Conservation (phyloP, 306 rosid genomes). For the Lablab purpureus region DNA sequence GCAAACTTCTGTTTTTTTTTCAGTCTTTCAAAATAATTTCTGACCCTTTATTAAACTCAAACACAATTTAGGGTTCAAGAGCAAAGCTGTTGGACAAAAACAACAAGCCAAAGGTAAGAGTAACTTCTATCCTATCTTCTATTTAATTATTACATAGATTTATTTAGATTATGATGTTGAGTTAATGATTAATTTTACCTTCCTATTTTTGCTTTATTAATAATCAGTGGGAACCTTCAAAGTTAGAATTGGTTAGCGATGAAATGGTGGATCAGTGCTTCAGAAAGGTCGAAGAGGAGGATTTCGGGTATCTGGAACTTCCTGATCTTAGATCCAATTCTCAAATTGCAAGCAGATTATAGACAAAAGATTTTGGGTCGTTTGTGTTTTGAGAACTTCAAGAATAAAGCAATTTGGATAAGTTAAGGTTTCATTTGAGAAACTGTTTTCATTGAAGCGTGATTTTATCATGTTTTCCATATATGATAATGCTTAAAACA, state of each 20-base stretch:
- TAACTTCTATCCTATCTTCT: too few relatives aligned
- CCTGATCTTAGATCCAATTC: constrained; percentile 8
- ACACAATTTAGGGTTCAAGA: constrained; percentile 33
- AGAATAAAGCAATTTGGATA: not conserved
- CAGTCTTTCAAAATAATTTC: not conserved
- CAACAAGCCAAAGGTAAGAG: constrained; percentile 36
- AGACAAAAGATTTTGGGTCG: not conserved
- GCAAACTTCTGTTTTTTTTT: not conserved
- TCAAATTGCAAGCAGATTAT: constrained; percentile 19
- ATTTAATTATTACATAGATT: too few relatives aligned
- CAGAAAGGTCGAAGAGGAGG: constrained; percentile 2
- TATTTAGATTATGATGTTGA: too few relatives aligned
- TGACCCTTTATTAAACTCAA: not conserved
- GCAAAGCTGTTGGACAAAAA: constrained; percentile 44
- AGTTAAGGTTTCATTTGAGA: not conserved
- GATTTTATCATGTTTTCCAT: not conserved
- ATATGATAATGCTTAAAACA: too few relatives aligned
- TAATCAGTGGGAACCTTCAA: constrained; percentile 44
- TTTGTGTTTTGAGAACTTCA: not conserved
- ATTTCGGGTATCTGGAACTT: constrained; percentile 20
- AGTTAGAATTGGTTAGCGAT: constrained; percentile 26
- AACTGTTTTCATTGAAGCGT: not conserved
- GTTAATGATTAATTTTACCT: not conserved
- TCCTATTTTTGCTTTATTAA: not conserved
- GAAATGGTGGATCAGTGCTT: constrained; percentile 39